Base-by-base conservation (phyloP, 1,139 yeast species). In the Insectozyma bohioensis region DNA sequence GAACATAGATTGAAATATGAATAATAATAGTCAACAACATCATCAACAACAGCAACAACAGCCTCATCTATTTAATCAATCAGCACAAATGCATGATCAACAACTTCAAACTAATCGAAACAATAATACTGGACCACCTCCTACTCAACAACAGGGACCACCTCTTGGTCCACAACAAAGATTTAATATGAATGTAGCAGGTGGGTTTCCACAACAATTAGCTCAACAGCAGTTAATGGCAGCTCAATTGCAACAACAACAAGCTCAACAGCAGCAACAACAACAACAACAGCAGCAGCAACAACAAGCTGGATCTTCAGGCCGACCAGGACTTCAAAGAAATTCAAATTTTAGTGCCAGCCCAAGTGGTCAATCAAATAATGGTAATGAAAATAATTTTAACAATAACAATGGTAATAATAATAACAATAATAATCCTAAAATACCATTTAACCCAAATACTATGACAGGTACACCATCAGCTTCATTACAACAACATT, bases 41-140 rank as follows among this genome's bases (percentile, higher is more conserved):
- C 31, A 33, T 20, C 39, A 31, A 24, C 39, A n/a, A 6, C 40
- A 34, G 20, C 39, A 12, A 13, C 37, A 32, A 16, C 41, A 30
- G 27, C 41, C 26, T 20, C 42, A 28, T 18, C 35, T 38, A 37
- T 37, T 34, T 24, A 36, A 26, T 22, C 48, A 42, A 30, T 36
- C 35, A 7, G 36, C 45, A 10, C 45, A 38, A 18, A 30, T 34
- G 21, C 42, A 34, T 19, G 33, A 28, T 20, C 44, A 33, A 36
- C 46, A 33, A 26, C 35, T 28, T 2, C 36, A 33, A 12, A 28
- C 18, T 12, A 33, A 15, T 15, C 30, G 7, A 20, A n/a, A 15
- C 3, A 7, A 11, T 15, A 24, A 27, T 5, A 20, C 7, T 20
- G 29, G 20, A 20, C 31, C 24, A 12, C 34, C 18, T 7, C 32